These are phyloP conservation scores for Candida albicans DNA, from an alignment of 1,139 yeast genomes.

Conservation along the genomic window DNA sequence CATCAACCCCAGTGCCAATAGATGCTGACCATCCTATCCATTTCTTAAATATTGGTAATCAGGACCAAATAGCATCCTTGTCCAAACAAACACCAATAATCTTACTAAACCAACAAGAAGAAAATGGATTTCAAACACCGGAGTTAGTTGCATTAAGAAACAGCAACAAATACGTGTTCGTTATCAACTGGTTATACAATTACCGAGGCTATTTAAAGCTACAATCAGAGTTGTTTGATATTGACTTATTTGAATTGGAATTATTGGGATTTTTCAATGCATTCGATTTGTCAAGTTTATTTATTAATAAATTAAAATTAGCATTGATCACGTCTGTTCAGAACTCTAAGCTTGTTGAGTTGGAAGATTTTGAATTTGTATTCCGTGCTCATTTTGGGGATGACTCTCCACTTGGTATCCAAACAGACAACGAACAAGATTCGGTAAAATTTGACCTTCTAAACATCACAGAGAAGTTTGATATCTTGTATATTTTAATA, in stretches of 20 bases:
- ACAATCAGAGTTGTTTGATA: conserved; percentile 50
- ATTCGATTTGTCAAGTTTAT: conserved; percentile 16
- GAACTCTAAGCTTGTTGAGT: conserved; percentile 27
- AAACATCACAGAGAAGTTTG: conserved; percentile 45
- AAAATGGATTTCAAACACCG: conserved; percentile 9
- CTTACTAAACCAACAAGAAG: conserved; percentile 24
- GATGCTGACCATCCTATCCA: conserved; percentile 23
- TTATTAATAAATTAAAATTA: conserved; percentile 41
- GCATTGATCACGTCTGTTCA: conserved; percentile 39
- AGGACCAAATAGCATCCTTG: conserved; percentile 28
- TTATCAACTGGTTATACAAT: conserved; percentile 52
- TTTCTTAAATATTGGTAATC: conserved; percentile 24
- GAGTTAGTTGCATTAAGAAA: conserved; percentile 21
- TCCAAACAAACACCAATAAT: conserved; percentile 29
- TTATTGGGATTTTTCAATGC: conserved; percentile 30
- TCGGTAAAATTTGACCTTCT: conserved; percentile 36
- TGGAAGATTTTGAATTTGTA: conserved; percentile 45
- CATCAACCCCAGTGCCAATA: conserved; percentile 9
- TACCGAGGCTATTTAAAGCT: conserved; percentile 46
- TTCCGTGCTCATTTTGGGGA: conserved; percentile 46
- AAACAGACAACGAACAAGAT: conserved; percentile 14
- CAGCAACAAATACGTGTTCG: conserved; percentile 40
- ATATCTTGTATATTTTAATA: conserved; percentile 44
- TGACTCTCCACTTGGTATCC: conserved; percentile 36
- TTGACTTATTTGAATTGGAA: conserved; percentile 56